These are phyloP conservation scores for Metschnikowia baotianmanensis DNA, from an alignment of 805 yeast species.

Conservation along the genomic window DNA sequence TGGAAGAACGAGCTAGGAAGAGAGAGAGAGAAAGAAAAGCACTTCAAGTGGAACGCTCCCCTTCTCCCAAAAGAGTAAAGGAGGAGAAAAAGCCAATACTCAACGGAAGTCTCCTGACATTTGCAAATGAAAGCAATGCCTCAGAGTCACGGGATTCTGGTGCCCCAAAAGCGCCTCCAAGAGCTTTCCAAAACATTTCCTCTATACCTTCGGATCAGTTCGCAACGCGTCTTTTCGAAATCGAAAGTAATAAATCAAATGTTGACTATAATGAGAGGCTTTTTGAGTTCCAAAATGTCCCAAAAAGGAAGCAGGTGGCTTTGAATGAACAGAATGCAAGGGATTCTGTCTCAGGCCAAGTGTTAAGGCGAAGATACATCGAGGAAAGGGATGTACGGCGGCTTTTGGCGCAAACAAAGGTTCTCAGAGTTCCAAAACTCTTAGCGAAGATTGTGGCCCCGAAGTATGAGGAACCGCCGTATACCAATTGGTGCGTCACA, in stretches of 20 bases:
- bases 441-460: conserved; percentile 70
- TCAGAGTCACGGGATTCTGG: too few species aligned
- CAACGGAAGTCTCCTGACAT: too few species aligned
- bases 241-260: not conserved
- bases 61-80: conserved; percentile 14
- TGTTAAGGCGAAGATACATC: conserved; percentile 13
- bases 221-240: conserved; percentile 14
- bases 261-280: conserved; percentile 14
- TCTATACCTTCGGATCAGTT: conserved; percentile 11
- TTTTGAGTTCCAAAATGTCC: conserved; percentile 20
- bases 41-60: conserved; percentile 17
- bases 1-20: conserved; percentile 19
- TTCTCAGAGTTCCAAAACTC: conserved; percentile 56
- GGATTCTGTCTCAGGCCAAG: conserved; percentile 16
- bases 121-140: not conserved
- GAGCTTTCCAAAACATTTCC: conserved; percentile 8
- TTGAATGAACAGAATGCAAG: conserved; percentile 2
- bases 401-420: conserved; percentile 48
- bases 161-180: not conserved
- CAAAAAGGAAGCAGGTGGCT: conserved; percentile 2
- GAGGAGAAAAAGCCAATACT: not conserved
- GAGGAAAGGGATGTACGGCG: conserved; percentile 2
- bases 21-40: conserved; percentile 1
- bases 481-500: conserved; percentile 75
- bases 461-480: conserved; percentile 59